A percentile compares a stretch with the other conserved stretches of the same genome.
phyloP scores from a whole-genome alignment of 2,329 filamentous ascomycete species.

The Camillea tinctor region DNA sequence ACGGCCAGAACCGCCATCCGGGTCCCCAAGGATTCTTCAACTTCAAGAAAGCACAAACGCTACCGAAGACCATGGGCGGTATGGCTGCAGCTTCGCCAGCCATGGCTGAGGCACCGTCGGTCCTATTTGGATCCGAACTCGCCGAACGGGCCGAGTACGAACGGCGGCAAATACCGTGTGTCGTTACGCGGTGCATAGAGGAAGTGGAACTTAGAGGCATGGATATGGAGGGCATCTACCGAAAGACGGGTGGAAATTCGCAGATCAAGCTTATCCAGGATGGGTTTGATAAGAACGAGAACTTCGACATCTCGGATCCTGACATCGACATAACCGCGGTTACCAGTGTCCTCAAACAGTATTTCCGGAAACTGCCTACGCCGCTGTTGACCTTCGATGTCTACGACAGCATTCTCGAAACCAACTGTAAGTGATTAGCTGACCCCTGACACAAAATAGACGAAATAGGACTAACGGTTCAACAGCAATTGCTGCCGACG shows the following conservation, averaged over 20 bases:
- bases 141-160: slow-evolving; percentile 84
- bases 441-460: neutral
- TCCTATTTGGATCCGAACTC: slow-evolving; percentile 86
- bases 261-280: slow-evolving; percentile 89
- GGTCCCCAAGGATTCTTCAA: slow-evolving; percentile 67
- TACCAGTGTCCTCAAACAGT: slow-evolving; percentile 94
- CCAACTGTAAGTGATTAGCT: slow-evolving; percentile 56
- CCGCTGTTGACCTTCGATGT: slow-evolving; percentile 90
- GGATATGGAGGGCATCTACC: slow-evolving; percentile 96
- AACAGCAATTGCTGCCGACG: slow-evolving; percentile 61
- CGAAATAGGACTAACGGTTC: slow-evolving; percentile 10
- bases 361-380: slow-evolving; percentile 88
- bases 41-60: slow-evolving; percentile 49
- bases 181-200: slow-evolving; percentile 91
- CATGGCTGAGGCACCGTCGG: slow-evolving; percentile 52
- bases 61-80: slow-evolving; percentile 52
- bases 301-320: slow-evolving; percentile 90
- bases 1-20: slow-evolving; percentile 31
- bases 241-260: slow-evolving; percentile 91
- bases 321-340: slow-evolving; percentile 94
- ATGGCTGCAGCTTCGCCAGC: slow-evolving; percentile 39
- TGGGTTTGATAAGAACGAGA: slow-evolving; percentile 82
- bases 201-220: slow-evolving; percentile 95
- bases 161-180: slow-evolving; percentile 81
- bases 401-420: slow-evolving; percentile 86